Percentiles rank a stretch among this genome's conserved stretches.
phyloP scores from a whole-genome alignment of 176 grass and related monocot genomes.

The Aegilops bicornis region DNA sequence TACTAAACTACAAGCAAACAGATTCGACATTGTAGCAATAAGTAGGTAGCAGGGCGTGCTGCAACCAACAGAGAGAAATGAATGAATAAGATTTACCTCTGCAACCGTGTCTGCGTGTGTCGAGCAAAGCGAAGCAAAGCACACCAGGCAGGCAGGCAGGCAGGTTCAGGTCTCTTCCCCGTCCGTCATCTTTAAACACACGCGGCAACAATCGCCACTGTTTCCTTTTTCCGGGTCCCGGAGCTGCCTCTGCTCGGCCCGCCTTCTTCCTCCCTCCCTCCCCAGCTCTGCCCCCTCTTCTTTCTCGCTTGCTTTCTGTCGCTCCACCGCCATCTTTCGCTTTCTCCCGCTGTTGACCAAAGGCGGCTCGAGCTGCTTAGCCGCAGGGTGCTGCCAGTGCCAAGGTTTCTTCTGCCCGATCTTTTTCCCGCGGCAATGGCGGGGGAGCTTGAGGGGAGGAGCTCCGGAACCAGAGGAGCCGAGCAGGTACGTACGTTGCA shows the following conservation, averaged over 20 bases:
- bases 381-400: not conserved
- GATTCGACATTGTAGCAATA: not conserved
- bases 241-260: constrained; percentile 4
- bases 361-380: constrained; percentile 26
- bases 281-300: constrained; percentile 20
- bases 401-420: not conserved
- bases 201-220: constrained; percentile 25
- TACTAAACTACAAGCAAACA: too few species aligned
- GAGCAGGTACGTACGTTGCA: constrained; percentile 69
- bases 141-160: not conserved
- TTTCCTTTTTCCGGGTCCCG: constrained; percentile 58
- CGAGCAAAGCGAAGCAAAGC: constrained; percentile 1
- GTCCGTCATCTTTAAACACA: constrained; percentile 33
- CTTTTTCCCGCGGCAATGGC: constrained; percentile 55
- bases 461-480: constrained; percentile 45
- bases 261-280: not conserved
- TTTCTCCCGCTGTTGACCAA: constrained; percentile 42
- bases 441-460: constrained; percentile 57
- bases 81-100: constrained; percentile 23
- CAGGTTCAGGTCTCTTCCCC: not conserved
- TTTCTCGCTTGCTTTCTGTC: constrained; percentile 54
- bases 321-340: constrained; percentile 50
- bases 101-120: constrained; percentile 4
- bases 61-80: not conserved
- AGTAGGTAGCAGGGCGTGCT: not conserved